Percentiles rank a stretch among this genome's conserved stretches.
These are phyloP conservation scores for Rutstroemia sp. DNA, from an alignment of 2,329 filamentous ascomycete species.

Conservation along the genomic window DNA sequence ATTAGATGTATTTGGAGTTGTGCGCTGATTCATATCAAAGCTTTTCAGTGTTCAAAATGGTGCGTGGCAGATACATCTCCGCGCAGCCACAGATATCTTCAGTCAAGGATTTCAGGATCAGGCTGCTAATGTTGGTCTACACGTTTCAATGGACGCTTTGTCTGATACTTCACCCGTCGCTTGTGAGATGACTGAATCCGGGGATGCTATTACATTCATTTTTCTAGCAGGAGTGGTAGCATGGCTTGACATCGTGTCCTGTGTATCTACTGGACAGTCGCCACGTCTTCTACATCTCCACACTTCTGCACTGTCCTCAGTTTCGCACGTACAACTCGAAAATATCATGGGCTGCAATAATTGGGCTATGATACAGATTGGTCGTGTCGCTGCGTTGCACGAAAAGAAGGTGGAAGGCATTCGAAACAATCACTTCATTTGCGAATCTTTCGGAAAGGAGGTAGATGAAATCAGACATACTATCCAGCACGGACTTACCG, in stretches of 20 bases:
- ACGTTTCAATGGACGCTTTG: background rate
- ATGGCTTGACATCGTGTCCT: slow-evolving; percentile 43
- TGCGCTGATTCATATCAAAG: slow-evolving; percentile 20
- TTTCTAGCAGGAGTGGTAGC: slow-evolving; percentile 41
- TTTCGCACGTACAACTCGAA: slow-evolving; percentile 35
- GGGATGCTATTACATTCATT: slow-evolving; percentile 37
- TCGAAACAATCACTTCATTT: slow-evolving; percentile 13
- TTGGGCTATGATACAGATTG: slow-evolving; percentile 48
- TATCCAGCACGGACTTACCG: slow-evolving; percentile 16
- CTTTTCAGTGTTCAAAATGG: slow-evolving; percentile 34
- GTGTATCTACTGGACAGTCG: slow-evolving; percentile 36
- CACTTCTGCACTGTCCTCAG: slow-evolving; percentile 30
- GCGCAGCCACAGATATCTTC: slow-evolving; percentile 19
- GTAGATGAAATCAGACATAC: slow-evolving; percentile 16
- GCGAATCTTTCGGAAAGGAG: slow-evolving; percentile 10
- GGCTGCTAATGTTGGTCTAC: slow-evolving; percentile 4
- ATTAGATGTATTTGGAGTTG: slow-evolving; percentile 31
- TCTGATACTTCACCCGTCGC: background rate
- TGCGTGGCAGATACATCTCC: slow-evolving; percentile 22
- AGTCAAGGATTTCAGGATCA: slow-evolving; percentile 5
- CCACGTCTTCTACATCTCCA: slow-evolving; percentile 39
- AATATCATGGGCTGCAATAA: slow-evolving; percentile 49
- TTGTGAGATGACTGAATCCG: slow-evolving; percentile 16
- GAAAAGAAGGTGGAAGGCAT: slow-evolving; percentile 46
- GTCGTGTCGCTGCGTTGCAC: slow-evolving; percentile 45